These are phyloP conservation scores for Fistulinella prunicolor DNA, from an alignment of 768 basidiomycete genomes.

Conservation along the genomic window DNA sequence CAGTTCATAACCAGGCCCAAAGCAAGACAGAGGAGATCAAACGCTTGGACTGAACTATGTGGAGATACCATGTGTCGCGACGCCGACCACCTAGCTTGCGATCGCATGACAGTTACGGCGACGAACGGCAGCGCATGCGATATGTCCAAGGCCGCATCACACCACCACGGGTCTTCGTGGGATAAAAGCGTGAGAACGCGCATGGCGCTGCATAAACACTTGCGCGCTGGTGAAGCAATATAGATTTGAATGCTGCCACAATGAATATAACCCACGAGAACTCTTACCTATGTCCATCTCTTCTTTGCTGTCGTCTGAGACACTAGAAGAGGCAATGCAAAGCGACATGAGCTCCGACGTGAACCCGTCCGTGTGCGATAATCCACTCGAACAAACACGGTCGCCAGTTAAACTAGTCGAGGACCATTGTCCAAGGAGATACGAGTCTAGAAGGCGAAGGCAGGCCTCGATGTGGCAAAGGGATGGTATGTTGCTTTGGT, in stretches of 20 bases:
- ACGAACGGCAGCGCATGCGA: constrained; percentile 46
- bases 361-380: constrained; percentile 29
- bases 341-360: constrained; percentile 48
- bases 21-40: constrained; percentile 74
- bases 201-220: constrained; percentile 55
- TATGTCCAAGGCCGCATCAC: constrained; percentile 46
- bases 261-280: neutral
- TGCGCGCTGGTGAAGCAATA: constrained; percentile 32
- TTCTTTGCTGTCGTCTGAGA: constrained; percentile 24
- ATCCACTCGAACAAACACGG: neutral
- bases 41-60: constrained; percentile 35
- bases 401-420: constrained; percentile 14
- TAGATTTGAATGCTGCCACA: too few relatives aligned
- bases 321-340: constrained; percentile 47
- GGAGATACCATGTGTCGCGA: constrained; percentile 3
- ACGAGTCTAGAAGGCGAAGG: constrained; percentile 59
- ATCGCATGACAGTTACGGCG: constrained; percentile 44
- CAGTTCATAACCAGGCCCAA: constrained; percentile 76
- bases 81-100: constrained; percentile 31
- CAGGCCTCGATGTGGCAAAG: constrained; percentile 52
- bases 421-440: constrained; percentile 58
- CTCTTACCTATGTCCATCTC: constrained; percentile 18
- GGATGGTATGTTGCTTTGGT: constrained; percentile 29
- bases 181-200: constrained; percentile 72
- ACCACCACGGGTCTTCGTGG: constrained; percentile 60